These are phyloP conservation scores for Lonicera japonica DNA, from an alignment of 129 eudicot species.

Conservation along the genomic window DNA sequence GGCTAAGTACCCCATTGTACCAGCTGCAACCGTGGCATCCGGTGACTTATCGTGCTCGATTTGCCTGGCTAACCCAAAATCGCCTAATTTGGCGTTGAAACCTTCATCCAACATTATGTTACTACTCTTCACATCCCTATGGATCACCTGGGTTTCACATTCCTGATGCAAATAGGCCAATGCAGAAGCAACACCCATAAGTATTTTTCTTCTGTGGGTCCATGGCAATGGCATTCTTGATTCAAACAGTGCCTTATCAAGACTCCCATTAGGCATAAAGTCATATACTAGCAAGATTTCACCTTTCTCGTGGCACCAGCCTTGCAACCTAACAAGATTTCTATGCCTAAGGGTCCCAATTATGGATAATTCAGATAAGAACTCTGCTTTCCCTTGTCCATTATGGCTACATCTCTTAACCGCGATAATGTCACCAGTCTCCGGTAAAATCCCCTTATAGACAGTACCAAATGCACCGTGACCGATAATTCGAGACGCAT, in stretches of 20 bases:
- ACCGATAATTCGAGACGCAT: slow-evolving; percentile 57
- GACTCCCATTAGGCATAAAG: slow-evolving; percentile 86
- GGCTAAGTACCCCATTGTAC: slow-evolving; percentile 94
- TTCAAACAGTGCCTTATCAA: slow-evolving; percentile 89
- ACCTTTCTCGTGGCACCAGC: slow-evolving; percentile 96
- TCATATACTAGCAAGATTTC: slow-evolving; percentile 79
- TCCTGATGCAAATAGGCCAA: slow-evolving; percentile 91
- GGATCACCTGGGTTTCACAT: slow-evolving; percentile 84
- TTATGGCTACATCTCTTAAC: slow-evolving; percentile 78
- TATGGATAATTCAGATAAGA: slow-evolving; percentile 77
- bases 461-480: slow-evolving; percentile 97
- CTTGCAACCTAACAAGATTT: slow-evolving; percentile 84
- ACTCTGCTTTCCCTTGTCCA: slow-evolving; percentile 86
- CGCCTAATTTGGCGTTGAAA: slow-evolving; percentile 79
- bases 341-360: slow-evolving; percentile 90
- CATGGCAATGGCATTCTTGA: slow-evolving; percentile 57
- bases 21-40: slow-evolving; percentile 87
- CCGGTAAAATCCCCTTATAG: slow-evolving; percentile 61
- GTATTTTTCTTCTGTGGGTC: slow-evolving; percentile 62
- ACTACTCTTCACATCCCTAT: slow-evolving; percentile 81
- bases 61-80: slow-evolving; percentile 83
- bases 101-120: slow-evolving; percentile 96
- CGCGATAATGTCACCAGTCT: slow-evolving; percentile 65
- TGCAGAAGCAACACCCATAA: slow-evolving; percentile 84
- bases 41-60: slow-evolving; percentile 86